These are phyloP conservation scores for Saussurea involucrata DNA, from an alignment of 129 eudicot genomes.

Conservation along the genomic window DNA sequence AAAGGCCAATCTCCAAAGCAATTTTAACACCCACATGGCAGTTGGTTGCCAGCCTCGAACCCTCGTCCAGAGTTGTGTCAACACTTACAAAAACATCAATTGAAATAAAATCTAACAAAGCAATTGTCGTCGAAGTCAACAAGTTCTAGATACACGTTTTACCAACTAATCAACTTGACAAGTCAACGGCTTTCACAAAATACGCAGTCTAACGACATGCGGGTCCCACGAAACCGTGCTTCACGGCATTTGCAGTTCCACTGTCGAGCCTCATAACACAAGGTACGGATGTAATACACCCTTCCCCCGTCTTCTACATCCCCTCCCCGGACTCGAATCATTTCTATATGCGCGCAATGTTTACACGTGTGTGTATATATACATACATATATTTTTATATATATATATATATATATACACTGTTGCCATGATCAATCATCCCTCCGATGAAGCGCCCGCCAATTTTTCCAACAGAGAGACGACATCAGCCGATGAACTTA, in stretches of 20 bases:
- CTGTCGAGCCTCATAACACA: background rate
- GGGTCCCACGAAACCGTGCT: background rate
- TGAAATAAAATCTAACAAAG: background rate
- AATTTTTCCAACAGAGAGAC: conserved; percentile 51
- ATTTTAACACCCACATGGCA: background rate
- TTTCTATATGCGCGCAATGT: background rate
- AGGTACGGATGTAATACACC: background rate
- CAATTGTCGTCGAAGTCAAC: background rate
- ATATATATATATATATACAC: background rate
- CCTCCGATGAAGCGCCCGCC: conserved; percentile 23
- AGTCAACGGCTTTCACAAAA: background rate
- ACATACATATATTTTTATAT: no score
- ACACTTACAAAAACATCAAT: background rate
- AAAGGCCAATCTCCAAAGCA: no score
- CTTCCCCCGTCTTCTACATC: background rate
- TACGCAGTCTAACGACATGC: background rate
- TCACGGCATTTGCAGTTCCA: background rate
- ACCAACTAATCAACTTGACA: background rate
- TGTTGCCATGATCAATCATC: background rate
- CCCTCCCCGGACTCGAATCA: background rate
- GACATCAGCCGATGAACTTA: conserved; percentile 75
- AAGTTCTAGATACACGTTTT: background rate
- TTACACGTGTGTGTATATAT: background rate
- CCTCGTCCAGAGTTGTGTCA: no score
- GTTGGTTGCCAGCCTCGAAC: background rate